Conservation (phyloP, 768 basidiomycete species). For the Mycena albidolilacea region DNA sequence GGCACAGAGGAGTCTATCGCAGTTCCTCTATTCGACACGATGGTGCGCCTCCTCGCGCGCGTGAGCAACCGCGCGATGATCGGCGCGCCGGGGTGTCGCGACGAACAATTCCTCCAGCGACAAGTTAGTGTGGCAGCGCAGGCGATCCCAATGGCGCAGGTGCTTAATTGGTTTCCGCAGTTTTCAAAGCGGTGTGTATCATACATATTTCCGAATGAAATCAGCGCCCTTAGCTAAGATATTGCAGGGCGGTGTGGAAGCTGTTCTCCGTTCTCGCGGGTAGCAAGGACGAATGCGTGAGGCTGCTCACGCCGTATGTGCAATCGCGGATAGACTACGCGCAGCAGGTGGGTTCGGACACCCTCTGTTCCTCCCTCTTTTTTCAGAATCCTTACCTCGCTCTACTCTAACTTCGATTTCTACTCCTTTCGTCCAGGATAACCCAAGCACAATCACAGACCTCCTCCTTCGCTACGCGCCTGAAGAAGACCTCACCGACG, state of each 20-base stretch:
- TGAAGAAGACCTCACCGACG: constrained; percentile 27
- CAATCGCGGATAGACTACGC: constrained; percentile 36
- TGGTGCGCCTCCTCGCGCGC: constrained; percentile 36
- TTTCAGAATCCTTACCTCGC: not conserved
- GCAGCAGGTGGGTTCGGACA: constrained; percentile 13
- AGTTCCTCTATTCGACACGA: constrained; percentile 33
- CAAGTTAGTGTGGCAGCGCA: constrained; percentile 37
- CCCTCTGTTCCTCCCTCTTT: not conserved
- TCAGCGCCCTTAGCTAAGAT: not conserved
- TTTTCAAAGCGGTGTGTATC: not conserved
- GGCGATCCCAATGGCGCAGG: constrained; percentile 29
- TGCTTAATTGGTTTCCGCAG: constrained; percentile 32
- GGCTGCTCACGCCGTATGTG: constrained; percentile 32
- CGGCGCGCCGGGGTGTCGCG: constrained; percentile 38
- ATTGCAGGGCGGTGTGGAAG: constrained; percentile 28
- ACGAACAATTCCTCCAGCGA: constrained; percentile 35
- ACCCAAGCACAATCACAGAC: constrained; percentile 36
- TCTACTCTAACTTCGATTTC: not conserved
- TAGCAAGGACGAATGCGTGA: constrained; percentile 23
- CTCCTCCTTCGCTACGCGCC: constrained; percentile 37
- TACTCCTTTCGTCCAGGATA: not conserved
- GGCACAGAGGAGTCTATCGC: constrained; percentile 15
- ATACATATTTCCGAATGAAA: no score
- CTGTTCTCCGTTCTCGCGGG: constrained; percentile 24
- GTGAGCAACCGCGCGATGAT: constrained; percentile 42